Evolutionary conservation across 2,329 filamentous ascomycete genomes (phyloP).

Genomic region (Myriosclerotinia curreyana): DNA sequence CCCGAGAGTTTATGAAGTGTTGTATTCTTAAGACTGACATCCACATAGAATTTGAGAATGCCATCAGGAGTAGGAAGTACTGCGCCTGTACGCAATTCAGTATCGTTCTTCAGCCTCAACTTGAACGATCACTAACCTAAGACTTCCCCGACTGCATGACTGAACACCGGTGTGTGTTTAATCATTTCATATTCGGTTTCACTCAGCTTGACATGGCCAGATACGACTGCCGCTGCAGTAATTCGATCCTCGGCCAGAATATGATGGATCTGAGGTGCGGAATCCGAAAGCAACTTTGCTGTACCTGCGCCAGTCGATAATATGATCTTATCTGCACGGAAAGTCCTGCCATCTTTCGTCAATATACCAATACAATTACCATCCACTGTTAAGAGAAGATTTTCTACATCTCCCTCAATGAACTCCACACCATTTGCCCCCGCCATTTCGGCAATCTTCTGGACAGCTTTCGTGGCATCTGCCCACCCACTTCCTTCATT

Average conservation of each 20-base stretch:
- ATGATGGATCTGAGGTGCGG: slow-evolving; percentile 48
- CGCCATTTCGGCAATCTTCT: slow-evolving; percentile 45
- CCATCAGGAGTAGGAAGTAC: slow-evolving; percentile 48
- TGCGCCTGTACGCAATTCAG: slow-evolving; percentile 25
- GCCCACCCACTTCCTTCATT: slow-evolving; percentile 54
- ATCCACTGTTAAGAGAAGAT: slow-evolving; percentile 47
- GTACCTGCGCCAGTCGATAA: slow-evolving; percentile 58
- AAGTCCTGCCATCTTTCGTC: slow-evolving; percentile 46
- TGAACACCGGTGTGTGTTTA: slow-evolving; percentile 52
- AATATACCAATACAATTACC: slow-evolving; percentile 51
- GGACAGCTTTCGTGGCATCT: slow-evolving; percentile 48
- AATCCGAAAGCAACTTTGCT: slow-evolving; percentile 51
- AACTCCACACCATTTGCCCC: slow-evolving; percentile 47
- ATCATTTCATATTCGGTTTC: slow-evolving; percentile 48
- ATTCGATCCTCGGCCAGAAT: slow-evolving; percentile 54
- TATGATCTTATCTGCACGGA: slow-evolving; percentile 52
- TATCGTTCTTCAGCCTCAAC: neutral
- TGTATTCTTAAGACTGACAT: slow-evolving; percentile 57
- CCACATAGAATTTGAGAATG: slow-evolving; percentile 60
- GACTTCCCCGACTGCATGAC: slow-evolving; percentile 45
- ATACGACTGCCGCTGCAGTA: slow-evolving; percentile 55
- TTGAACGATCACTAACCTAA: slow-evolving; percentile 40
- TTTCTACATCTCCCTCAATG: slow-evolving; percentile 44
- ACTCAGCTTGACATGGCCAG: slow-evolving; percentile 48
- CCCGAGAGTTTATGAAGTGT: slow-evolving; percentile 47